Evolutionary conservation across 1,284 basidiomycete species (phyloP).

Genomic region (Ustilago xerochloae): DNA sequence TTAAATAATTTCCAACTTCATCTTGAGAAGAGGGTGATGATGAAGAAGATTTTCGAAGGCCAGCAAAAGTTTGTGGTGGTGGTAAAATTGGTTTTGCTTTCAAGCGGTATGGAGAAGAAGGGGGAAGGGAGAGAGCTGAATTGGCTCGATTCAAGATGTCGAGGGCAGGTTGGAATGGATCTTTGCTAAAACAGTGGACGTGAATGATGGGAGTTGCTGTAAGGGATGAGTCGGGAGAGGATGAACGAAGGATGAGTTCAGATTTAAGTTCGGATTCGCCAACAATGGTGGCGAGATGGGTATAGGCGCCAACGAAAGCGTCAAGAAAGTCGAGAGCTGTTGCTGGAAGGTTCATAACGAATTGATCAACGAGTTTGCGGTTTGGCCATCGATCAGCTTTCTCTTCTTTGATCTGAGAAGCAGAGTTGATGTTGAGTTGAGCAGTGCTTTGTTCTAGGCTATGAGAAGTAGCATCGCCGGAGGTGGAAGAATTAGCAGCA

Average conservation of each 20-base stretch:
- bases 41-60: conserved; percentile 21
- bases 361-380: conserved; percentile 74
- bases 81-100: conserved; percentile 19
- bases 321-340: conserved; percentile 89
- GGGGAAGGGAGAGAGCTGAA: conserved; percentile 31
- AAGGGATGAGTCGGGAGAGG: conserved; percentile 68
- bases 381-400: conserved; percentile 1
- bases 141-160: conserved; percentile 62
- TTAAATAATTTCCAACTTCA: conserved; percentile 12
- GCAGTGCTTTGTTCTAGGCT: not conserved
- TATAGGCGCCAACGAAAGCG: conserved; percentile 82
- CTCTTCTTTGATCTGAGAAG: not conserved
- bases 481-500: not conserved
- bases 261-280: conserved; percentile 66
- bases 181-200: conserved; percentile 95
- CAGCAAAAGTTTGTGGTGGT: conserved; percentile 31
- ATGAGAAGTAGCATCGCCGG: not conserved
- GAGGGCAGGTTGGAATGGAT: conserved; percentile 68
- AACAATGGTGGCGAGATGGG: conserved; percentile 67
- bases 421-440: not conserved
- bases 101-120: conserved; percentile 1
- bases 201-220: conserved; percentile 79
- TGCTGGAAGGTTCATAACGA: conserved; percentile 97
- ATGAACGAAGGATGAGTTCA: conserved; percentile 23
- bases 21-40: not conserved